A percentile compares a stretch with the other conserved stretches of the same genome.
These are phyloP conservation scores for Fomes fomentarius DNA, from an alignment of 1,284 basidiomycete species.

Conservation along the genomic window DNA sequence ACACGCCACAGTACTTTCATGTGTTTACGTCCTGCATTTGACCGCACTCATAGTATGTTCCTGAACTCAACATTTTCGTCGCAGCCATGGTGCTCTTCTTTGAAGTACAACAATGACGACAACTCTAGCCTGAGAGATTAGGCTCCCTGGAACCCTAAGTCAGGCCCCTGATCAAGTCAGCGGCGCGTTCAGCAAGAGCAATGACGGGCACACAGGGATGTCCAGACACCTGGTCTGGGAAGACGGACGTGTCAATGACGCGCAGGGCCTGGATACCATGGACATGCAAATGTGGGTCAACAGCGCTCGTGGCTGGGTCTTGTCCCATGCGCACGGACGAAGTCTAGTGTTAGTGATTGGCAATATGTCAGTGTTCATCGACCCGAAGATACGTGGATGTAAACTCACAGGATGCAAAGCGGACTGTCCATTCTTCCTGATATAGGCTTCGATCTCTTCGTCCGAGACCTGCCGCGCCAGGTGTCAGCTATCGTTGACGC, in stretches of 20 bases:
- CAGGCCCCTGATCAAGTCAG: conserved; percentile 35
- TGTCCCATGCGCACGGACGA: conserved; percentile 17
- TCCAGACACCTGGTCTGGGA: conserved; percentile 38
- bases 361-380: conserved; percentile 18
- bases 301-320: conserved; percentile 31
- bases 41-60: too few relatives aligned
- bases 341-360: neutral
- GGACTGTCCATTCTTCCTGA: conserved; percentile 32
- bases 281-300: conserved; percentile 47
- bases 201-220: conserved; percentile 35
- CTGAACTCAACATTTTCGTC: too few relatives aligned
- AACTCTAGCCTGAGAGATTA: too few relatives aligned
- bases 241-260: conserved; percentile 52
- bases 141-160: too few relatives aligned
- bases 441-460: conserved; percentile 30
- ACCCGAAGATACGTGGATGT: too few relatives aligned
- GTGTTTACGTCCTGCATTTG: too few relatives aligned
- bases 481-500: neutral
- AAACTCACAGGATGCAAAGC: conserved; percentile 39
- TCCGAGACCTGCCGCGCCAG: conserved; percentile 29
- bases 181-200: conserved; percentile 36
- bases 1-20: too few relatives aligned
- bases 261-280: conserved; percentile 46
- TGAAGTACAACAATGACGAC: too few relatives aligned
- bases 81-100: too few relatives aligned